Base-by-base conservation (phyloP, 495 filamentous ascomycete genomes). In the Xylaria nigripes region DNA sequence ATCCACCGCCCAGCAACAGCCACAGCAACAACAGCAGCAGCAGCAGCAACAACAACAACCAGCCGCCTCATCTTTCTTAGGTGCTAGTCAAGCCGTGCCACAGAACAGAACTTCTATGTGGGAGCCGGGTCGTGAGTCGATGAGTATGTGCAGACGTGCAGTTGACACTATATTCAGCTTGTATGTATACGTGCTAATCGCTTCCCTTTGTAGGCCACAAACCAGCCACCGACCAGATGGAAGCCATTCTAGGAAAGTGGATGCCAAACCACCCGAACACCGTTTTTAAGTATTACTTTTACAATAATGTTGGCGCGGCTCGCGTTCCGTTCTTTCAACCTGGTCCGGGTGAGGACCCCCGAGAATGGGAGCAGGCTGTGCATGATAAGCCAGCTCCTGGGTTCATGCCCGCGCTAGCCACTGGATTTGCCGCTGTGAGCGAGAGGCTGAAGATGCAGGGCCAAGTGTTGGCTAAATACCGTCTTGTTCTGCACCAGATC, bases 361-460 rank as follows among this genome's bases (percentile, higher is more conserved):
- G 80, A 30, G 90, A 86, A 65, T 99, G 91, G 91, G 93, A 99
- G 59, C 90, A 95, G 61, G 93, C 93, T 9, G 77, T 96, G 50
- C 78, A 83, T 55, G 82, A 89, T 56, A 87, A 92, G 63, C 92
- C 93, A 6, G 83, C 75, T 42, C 75, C 86, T 3, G 86, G 84
- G 57, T 87, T 81, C 60, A 84, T 94, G 32, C 89, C 88, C 10
- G 86, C 90, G 2, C 63, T 81, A 0, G 76, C 75, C 60, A 66
- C 69, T 1, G 78, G 78, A 16, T 81, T 80, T 58, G 67, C 70
- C 23, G 71, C 74, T 24, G 68, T 99, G 40, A 85, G 86, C 34
- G 80, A 85, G 57, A 86, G 93, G 19, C 81, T 96, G 19, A 77
- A 82, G 57, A 77, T 82, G 44, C 93, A 97, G 70, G 80, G 84